A percentile compares a stretch with the other conserved stretches of the same genome.
Conservation (phyloP, 2,329 filamentous ascomycete genomes). For the Dactylellina drechsleri region DNA sequence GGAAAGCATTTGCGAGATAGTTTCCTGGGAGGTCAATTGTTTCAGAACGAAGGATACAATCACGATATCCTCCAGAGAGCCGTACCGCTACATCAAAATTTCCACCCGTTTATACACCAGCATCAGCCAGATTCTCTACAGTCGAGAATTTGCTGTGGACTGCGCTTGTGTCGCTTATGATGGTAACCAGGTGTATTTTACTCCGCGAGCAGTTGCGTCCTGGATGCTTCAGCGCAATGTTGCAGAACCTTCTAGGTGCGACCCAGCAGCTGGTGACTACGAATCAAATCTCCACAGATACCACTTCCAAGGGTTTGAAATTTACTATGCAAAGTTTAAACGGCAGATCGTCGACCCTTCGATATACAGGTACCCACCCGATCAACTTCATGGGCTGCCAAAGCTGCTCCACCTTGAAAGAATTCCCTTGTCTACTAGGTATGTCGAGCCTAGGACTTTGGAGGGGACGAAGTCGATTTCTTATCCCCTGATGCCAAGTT, state of each 20-base stretch:
- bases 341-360: constrained; percentile 80
- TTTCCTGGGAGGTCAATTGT: constrained; percentile 80
- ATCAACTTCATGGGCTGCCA: constrained; percentile 79
- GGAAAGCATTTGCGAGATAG: constrained; percentile 74
- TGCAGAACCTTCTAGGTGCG: constrained; percentile 80
- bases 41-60: constrained; percentile 89
- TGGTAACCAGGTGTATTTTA: constrained; percentile 80
- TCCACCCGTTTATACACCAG: constrained; percentile 88
- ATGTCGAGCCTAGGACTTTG: background rate
- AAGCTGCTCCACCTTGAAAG: constrained; percentile 69
- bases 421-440: background rate
- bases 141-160: constrained; percentile 85
- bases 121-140: constrained; percentile 78
- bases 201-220: constrained; percentile 78
- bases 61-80: constrained; percentile 84
- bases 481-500: background rate
- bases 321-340: constrained; percentile 80
- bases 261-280: constrained; percentile 73
- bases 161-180: constrained; percentile 82
- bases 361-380: constrained; percentile 83
- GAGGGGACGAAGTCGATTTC: background rate
- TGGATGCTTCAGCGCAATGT: constrained; percentile 85
- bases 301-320: constrained; percentile 82
- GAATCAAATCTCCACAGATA: constrained; percentile 88
- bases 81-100: constrained; percentile 81